These are phyloP conservation scores for Neofusicoccum cordaticola DNA, from an alignment of 2,329 filamentous ascomycete species.

Conservation along the genomic window DNA sequence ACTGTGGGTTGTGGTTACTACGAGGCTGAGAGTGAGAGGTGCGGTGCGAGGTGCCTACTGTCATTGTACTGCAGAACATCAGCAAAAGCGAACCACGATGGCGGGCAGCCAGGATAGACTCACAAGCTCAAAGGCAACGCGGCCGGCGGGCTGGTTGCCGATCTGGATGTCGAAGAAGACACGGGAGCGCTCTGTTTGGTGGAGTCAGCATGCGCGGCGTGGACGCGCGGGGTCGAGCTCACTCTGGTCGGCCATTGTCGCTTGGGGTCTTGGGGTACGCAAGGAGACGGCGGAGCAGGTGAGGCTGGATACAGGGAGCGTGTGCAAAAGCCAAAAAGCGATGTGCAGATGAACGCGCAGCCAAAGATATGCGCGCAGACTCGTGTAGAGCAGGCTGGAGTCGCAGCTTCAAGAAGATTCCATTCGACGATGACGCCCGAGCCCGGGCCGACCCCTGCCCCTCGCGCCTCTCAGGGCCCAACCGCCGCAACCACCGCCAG, in stretches of 20 bases:
- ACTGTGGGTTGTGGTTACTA: conserved; percentile 40
- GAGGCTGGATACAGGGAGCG: too few species aligned
- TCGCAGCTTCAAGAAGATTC: conserved; percentile 18
- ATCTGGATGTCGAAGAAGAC: conserved; percentile 94
- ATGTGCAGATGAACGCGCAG: background rate
- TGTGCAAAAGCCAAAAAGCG: background rate
- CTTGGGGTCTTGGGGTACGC: background rate
- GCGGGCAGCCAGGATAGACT: conserved; percentile 28
- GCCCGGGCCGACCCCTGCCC: background rate
- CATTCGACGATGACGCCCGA: conserved; percentile 6
- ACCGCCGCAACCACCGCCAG: conserved; percentile 5
- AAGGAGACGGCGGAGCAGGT: background rate
- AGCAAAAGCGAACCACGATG: background rate
- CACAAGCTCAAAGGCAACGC: conserved; percentile 82
- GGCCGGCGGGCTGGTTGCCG: conserved; percentile 68
- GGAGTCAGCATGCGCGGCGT: background rate
- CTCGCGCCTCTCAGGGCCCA: background rate
- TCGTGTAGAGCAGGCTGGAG: conserved; percentile 10
- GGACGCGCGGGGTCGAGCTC: background rate
- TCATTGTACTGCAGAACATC: conserved; percentile 41
- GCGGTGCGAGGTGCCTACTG: conserved; percentile 25
- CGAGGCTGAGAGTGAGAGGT: conserved; percentile 18
- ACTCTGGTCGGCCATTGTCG: conserved; percentile 16
- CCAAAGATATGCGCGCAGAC: conserved; percentile 2
- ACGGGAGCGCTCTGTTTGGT: conserved; percentile 59